Evolutionary conservation across 768 basidiomycete genomes (phyloP), one percentile per base, ranked within the genome.

Genomic region (Xerocomellus intermedius): DNA sequence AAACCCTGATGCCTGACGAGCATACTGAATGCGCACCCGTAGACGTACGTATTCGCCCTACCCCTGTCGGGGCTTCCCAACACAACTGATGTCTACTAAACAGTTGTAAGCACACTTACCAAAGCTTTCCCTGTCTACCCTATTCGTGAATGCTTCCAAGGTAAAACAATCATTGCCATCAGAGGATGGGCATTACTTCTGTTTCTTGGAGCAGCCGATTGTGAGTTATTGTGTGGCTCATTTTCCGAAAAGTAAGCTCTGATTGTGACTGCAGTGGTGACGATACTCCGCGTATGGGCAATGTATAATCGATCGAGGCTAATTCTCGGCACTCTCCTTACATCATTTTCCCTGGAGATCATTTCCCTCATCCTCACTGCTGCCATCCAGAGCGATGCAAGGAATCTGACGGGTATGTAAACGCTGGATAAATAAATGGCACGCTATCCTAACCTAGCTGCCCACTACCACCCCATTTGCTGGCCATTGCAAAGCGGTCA

Each of bases 241-340:
- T n/a, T 0, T 10, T 38, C n/a, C n/a, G 37, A 38, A n/a, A 10
- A n/a, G 37, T 2, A n/a, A n/a, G 8, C 16, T 17, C 37, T 38
- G n/a, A n/a, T 4, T 17, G n/a, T 9, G 37, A n/a, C n/a, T 17
- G n/a, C n/a, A 38, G 37, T 38, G 7, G 8, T n/a, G 37, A 38
- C n/a, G 37, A n/a, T 38, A 8, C 51, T 46, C 32, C 32, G 52
- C 14, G 38, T 49, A 12, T 54, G 52, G 52, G 38, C 28, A 6
- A 49, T 54, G 47, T 50, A 50, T 33, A n/a, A 33, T 41, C 52
- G 32, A 13, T 54, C 52, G 9, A 35, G 39, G 10, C 14, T 35
- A 8, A 35, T 57, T 7, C 43, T 57, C 4, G 12, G 4, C 19
- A 28, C 9, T n/a, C 54, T 57, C 10, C 48, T 57, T 7, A 12